phyloP scores from a whole-genome alignment of 805 yeast species.

The Metahyphopichia silvanorum region DNA sequence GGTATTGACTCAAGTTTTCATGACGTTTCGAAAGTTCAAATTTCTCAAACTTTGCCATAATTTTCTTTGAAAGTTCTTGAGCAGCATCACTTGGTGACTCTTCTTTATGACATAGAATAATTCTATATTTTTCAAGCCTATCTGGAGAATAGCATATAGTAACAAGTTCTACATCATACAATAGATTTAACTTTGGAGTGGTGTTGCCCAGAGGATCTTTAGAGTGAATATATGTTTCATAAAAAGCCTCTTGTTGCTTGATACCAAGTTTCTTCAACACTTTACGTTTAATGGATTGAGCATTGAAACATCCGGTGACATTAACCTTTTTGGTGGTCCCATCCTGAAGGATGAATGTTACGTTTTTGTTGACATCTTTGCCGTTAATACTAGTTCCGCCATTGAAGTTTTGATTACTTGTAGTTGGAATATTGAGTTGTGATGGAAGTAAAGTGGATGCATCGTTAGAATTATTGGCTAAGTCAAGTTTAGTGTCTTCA shows the following conservation, averaged over 20 bases:
- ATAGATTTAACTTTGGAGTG: slow-evolving; percentile 24
- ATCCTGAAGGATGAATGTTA: slow-evolving; percentile 71
- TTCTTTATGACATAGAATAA: slow-evolving; percentile 61
- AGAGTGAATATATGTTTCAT: slow-evolving; percentile 60
- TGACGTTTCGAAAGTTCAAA: slow-evolving; percentile 10
- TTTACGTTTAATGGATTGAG: slow-evolving; percentile 71
- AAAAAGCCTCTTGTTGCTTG: slow-evolving; percentile 41
- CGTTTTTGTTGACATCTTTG: slow-evolving; percentile 30
- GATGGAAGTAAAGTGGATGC: slow-evolving; percentile 3
- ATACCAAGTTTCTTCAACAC: slow-evolving; percentile 58
- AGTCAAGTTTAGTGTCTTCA: slow-evolving; percentile 1
- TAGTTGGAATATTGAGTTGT: background rate
- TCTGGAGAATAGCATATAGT: slow-evolving; percentile 78
- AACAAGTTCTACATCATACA: slow-evolving; percentile 77
- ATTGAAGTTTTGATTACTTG: too few relatives aligned
- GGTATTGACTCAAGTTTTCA: slow-evolving; percentile 19
- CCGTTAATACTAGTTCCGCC: background rate
- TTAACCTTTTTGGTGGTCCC: slow-evolving; percentile 69
- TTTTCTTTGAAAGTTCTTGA: slow-evolving; percentile 50
- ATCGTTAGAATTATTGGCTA: slow-evolving; percentile 7
- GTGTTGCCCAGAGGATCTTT: slow-evolving; percentile 22
- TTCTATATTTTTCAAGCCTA: slow-evolving; percentile 64
- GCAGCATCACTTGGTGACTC: slow-evolving; percentile 65
- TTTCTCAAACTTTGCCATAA: slow-evolving; percentile 30
- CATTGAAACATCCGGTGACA: slow-evolving; percentile 76